Conservation (phyloP, 768 basidiomycete species). For the Tulasnella sp. region DNA sequence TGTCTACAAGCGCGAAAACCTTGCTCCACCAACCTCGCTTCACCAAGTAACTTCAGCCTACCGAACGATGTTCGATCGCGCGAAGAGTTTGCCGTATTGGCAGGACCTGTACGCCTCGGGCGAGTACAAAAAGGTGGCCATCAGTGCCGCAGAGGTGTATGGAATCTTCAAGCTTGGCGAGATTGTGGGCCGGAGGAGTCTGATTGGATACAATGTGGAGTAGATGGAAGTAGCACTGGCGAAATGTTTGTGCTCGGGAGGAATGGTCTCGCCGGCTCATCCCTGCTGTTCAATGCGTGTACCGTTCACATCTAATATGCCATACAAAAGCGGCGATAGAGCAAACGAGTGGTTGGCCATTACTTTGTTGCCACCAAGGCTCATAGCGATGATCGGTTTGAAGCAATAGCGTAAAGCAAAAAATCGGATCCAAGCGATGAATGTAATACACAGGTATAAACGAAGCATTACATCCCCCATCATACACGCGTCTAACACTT, state of each 20-base stretch:
- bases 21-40: slow-evolving; percentile 56
- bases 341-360: too few species aligned
- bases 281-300: too few species aligned
- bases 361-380: too few species aligned
- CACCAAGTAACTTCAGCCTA: slow-evolving; percentile 49
- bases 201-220: slow-evolving; percentile 64
- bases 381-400: too few species aligned
- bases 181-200: slow-evolving; percentile 68
- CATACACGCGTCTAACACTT: slow-evolving; percentile 18
- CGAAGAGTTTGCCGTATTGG: slow-evolving; percentile 49
- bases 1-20: slow-evolving; percentile 55
- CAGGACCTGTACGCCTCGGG: slow-evolving; percentile 49
- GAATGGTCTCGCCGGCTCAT: too few species aligned
- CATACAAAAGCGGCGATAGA: too few species aligned
- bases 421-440: too few species aligned
- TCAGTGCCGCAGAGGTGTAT: slow-evolving; percentile 81
- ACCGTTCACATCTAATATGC: too few species aligned
- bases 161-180: slow-evolving; percentile 91
- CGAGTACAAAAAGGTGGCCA: slow-evolving; percentile 52
- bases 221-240: background rate
- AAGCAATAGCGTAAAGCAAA: too few species aligned
- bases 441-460: too few species aligned
- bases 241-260: background rate
- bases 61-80: slow-evolving; percentile 51
- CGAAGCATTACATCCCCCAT: too few species aligned